Evolutionary conservation across 371 early-diverging fungal genomes (phyloP), one percentile per base, ranked within the genome.

Genomic region (Blyttiomyces sp.): DNA sequence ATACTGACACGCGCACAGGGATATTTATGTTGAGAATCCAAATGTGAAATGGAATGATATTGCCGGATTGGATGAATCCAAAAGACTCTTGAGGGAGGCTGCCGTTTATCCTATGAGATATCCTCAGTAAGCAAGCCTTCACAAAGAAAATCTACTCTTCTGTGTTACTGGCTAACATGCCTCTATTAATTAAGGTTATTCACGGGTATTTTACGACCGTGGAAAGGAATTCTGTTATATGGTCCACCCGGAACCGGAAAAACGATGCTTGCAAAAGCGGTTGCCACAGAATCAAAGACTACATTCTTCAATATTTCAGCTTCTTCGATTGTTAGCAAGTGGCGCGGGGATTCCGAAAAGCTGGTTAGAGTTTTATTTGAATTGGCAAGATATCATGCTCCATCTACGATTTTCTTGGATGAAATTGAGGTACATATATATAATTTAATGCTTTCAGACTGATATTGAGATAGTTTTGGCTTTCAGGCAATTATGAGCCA

Each of bases 201-300:
- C 61, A 80, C 69, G 30, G 87, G 86, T 0, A 68, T 87, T 6
- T 59, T 86, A 54, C 64, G 69, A 16, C 88, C 88, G 16, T 84
- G 85, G 71, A 91, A 90, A 68, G 98, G 98, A 35, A 86, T 97
- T 9, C 66, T 97, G 36, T 77, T 97, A 17, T 95, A 93, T 71
- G 98, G 98, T 4, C 94, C 94, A 31, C 97, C 95, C 4, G 76
- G 94, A 24, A 93, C 93, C 55, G 98, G 98, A 55, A 97, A 97
- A 69, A 96, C 96, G 5, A 93, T 95, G 92, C 63, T 96, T 60
- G 98, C 98, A 48, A 96, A 95, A 75, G 96, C 96, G 0, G 75
- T 82, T 13, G 78, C 80, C 2, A 77, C 80, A 0, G 77, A 77
- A 66, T 75, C 76, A 59, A 66, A 71, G 4, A 80, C 83, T 5